Conservation (phyloP, 257 asterid species). For the Solanum bulbocastanum region DNA sequence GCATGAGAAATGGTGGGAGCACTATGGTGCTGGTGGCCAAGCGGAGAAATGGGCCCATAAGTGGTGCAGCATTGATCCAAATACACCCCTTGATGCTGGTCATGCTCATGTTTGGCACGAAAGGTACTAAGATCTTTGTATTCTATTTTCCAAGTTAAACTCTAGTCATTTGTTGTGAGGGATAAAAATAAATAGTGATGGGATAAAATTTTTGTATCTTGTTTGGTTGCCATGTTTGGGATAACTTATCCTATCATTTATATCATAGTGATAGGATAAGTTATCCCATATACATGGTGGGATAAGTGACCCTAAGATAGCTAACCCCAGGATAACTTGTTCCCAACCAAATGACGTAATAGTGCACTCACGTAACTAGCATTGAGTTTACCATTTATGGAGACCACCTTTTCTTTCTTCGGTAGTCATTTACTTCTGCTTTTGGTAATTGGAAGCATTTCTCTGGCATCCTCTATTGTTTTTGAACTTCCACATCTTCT, state of each 20-base stretch:
- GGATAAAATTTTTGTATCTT: too few relatives aligned
- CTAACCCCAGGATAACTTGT: too few relatives aligned
- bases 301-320: too few relatives aligned
- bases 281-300: too few relatives aligned
- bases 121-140: conserved; percentile 33
- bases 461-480: not conserved
- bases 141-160: not conserved
- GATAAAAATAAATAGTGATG: too few relatives aligned
- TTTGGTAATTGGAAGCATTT: not conserved
- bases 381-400: not conserved
- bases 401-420: not conserved
- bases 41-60: conserved; percentile 95
- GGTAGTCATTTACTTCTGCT: not conserved
- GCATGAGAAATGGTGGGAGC: conserved; percentile 98
- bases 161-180: not conserved
- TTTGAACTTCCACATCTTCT: not conserved
- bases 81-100: conserved; percentile 73
- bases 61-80: conserved; percentile 89
- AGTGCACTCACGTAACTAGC: not conserved
- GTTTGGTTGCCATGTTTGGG: too few relatives aligned
- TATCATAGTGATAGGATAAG: too few relatives aligned
- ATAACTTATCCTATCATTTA: too few relatives aligned
- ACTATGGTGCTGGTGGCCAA: conserved; percentile 65
- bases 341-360: too few relatives aligned
- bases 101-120: conserved; percentile 99